Percentiles rank a stretch among this genome's conserved stretches.
These are phyloP conservation scores for Cyclotella kingstonii DNA, from an alignment of 108 stramenopile species.

Conservation along the genomic window DNA sequence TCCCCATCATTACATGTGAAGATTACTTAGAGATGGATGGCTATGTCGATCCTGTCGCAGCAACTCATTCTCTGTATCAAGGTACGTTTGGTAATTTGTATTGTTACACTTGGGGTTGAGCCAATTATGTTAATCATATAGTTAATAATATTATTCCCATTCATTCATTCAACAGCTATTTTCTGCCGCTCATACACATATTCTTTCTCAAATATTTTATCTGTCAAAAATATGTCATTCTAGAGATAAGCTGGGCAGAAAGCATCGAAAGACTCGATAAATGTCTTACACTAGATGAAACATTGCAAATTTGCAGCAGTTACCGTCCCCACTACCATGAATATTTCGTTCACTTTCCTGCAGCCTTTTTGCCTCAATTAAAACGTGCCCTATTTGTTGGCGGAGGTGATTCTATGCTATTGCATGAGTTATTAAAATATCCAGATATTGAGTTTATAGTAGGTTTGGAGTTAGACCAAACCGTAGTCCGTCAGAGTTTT, in stretches of 20 bases:
- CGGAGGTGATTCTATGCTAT: conserved; percentile 46
- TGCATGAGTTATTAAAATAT: conserved; percentile 52
- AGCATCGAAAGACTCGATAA: conserved; percentile 4
- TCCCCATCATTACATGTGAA: conserved; percentile 7
- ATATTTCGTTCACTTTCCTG: conserved; percentile 42
- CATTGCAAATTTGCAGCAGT: conserved; percentile 40
- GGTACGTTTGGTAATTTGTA: neutral
- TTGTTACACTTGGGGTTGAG: neutral
- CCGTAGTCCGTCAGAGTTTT: conserved; percentile 34
- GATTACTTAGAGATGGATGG: conserved; percentile 1
- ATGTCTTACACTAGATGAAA: conserved; percentile 19
- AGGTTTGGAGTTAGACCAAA: conserved; percentile 47
- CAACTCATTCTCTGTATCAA: conserved; percentile 6
- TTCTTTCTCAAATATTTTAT: no score
- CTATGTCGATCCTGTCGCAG: conserved; percentile 6
- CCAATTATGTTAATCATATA: neutral
- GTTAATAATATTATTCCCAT: neutral
- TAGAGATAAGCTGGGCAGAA: conserved; percentile 9
- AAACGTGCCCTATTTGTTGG: conserved; percentile 30
- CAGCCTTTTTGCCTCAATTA: conserved; percentile 23
- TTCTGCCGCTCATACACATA: no score
- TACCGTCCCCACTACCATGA: conserved; percentile 60
- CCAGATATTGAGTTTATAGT: conserved; percentile 40
- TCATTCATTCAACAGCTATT: neutral
- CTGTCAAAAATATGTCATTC: neutral